A percentile compares a stretch with the other conserved stretches of the same genome.
Conservation (phyloP, 352 stramenopile species). For the Phytophthora palmivora region DNA sequence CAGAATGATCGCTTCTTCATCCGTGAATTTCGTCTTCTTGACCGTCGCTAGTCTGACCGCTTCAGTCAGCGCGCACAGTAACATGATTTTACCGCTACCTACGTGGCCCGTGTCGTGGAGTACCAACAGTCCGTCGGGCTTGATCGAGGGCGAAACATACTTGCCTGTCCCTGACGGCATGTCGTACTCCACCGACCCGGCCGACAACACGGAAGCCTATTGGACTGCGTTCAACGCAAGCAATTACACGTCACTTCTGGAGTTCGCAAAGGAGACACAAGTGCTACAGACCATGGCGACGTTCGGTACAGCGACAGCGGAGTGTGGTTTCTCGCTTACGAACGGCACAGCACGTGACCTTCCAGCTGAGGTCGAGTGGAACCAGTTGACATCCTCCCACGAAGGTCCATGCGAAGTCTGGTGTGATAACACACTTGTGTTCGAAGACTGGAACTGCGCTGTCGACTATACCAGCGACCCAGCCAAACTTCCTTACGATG, state of each 20-base stretch:
- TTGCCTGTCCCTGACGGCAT: slow-evolving; percentile 42
- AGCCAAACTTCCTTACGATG: slow-evolving; percentile 51
- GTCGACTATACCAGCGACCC: slow-evolving; percentile 41
- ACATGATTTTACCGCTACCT: slow-evolving; percentile 42
- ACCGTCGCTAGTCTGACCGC: slow-evolving; percentile 4
- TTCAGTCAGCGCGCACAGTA: slow-evolving; percentile 27
- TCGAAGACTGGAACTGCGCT: slow-evolving; percentile 58
- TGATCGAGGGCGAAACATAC: slow-evolving; percentile 44
- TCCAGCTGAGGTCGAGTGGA: slow-evolving; percentile 48
- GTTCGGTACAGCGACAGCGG: slow-evolving; percentile 31
- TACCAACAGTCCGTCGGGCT: slow-evolving; percentile 41
- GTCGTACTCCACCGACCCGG: slow-evolving; percentile 39
- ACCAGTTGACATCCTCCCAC: slow-evolving; percentile 46
- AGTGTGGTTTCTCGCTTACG: slow-evolving; percentile 29
- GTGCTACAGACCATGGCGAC: slow-evolving; percentile 28
- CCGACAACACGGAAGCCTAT: slow-evolving; percentile 34
- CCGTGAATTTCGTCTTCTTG: slow-evolving; percentile 10
- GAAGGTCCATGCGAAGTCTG: slow-evolving; percentile 60
- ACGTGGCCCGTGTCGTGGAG: slow-evolving; percentile 43
- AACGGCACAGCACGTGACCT: slow-evolving; percentile 33
- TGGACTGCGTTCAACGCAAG: slow-evolving; percentile 38
- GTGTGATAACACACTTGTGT: slow-evolving; percentile 56
- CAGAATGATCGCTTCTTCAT: slow-evolving; percentile 21
- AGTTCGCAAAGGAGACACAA: slow-evolving; percentile 28
- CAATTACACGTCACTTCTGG: slow-evolving; percentile 41